These are phyloP conservation scores for Saccharata proteae DNA, from an alignment of 2,329 filamentous ascomycete genomes.

Conservation along the genomic window DNA sequence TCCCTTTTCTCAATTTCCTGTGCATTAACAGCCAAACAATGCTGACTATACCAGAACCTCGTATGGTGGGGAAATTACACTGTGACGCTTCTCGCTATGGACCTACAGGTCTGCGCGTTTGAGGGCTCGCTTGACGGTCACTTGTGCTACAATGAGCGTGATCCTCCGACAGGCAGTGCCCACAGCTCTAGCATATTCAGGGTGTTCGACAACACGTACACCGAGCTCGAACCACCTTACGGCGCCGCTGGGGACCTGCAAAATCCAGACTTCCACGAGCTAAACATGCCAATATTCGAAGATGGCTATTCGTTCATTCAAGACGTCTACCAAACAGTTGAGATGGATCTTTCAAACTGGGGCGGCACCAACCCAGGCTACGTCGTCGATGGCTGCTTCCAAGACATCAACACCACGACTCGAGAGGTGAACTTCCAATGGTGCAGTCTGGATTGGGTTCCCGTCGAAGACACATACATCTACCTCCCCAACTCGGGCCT, in stretches of 20 bases:
- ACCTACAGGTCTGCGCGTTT: conserved; percentile 37
- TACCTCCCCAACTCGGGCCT: conserved; percentile 19
- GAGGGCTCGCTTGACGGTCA: conserved; percentile 35
- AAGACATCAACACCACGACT: conserved; percentile 28
- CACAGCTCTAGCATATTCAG: conserved; percentile 41
- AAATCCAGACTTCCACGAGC: conserved; percentile 42
- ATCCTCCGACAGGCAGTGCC: conserved; percentile 40
- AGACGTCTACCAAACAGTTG: conserved; percentile 25
- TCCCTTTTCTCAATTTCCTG: not conserved
- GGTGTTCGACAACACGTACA: conserved; percentile 37
- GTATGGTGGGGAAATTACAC: conserved; percentile 35
- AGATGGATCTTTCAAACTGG: conserved; percentile 25
- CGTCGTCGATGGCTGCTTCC: conserved; percentile 30
- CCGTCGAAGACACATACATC: conserved; percentile 8
- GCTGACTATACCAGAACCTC: conserved; percentile 24
- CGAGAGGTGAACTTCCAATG: conserved; percentile 27
- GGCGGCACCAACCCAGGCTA: conserved; percentile 22
- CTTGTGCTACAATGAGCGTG: conserved; percentile 40
- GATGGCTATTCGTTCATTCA: conserved; percentile 27
- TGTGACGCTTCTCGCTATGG: conserved; percentile 36
- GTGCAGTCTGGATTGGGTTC: conserved; percentile 22
- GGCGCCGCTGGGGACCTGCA: conserved; percentile 30
- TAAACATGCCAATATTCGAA: too few relatives aligned
- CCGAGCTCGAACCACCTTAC: conserved; percentile 31
- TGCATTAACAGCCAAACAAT: not conserved